phyloP scores from a whole-genome alignment of 106 monocot genomes.

The Ottelia alismoides region DNA sequence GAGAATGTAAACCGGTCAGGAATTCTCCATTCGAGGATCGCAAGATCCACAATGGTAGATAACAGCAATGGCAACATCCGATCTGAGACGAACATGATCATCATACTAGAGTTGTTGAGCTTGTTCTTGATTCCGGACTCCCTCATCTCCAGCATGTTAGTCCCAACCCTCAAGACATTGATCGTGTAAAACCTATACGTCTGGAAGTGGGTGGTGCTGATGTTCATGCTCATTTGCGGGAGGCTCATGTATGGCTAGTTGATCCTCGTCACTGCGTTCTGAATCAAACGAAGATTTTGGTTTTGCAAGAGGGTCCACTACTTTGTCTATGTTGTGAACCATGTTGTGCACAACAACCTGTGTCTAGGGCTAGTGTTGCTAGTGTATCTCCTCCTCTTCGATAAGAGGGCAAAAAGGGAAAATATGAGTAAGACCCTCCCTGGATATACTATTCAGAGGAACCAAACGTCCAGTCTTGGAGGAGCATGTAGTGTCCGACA shows the following conservation, averaged over 20 bases:
- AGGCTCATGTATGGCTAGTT: conserved; percentile 57
- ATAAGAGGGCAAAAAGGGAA: conserved; percentile 28
- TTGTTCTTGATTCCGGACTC: conserved; percentile 38
- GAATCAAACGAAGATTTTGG: conserved; percentile 64
- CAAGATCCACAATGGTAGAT: not conserved
- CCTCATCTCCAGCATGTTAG: conserved; percentile 30
- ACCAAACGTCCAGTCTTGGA: too few species aligned
- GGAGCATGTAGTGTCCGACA: too few species aligned
- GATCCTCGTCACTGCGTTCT: conserved; percentile 47
- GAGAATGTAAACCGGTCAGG: too few species aligned
- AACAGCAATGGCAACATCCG: conserved; percentile 58
- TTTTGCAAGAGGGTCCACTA: conserved; percentile 67
- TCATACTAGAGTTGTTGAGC: conserved; percentile 36
- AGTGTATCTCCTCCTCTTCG: conserved; percentile 54
- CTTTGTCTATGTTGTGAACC: conserved; percentile 69
- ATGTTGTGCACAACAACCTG: conserved; percentile 61
- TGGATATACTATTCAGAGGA: too few species aligned
- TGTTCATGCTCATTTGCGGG: conserved; percentile 52
- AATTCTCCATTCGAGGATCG: too few species aligned
- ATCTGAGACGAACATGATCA: conserved; percentile 7
- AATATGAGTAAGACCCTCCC: conserved; percentile 16
- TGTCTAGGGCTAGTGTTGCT: conserved; percentile 72
- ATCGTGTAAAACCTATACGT: conserved; percentile 41
- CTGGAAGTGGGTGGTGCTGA: conserved; percentile 69
- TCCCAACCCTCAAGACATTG: conserved; percentile 18